A percentile compares a stretch with the other conserved stretches of the same genome.
Evolutionary conservation across 352 stramenopile species (phyloP).

Genomic region (Blastocystis sp.): DNA sequence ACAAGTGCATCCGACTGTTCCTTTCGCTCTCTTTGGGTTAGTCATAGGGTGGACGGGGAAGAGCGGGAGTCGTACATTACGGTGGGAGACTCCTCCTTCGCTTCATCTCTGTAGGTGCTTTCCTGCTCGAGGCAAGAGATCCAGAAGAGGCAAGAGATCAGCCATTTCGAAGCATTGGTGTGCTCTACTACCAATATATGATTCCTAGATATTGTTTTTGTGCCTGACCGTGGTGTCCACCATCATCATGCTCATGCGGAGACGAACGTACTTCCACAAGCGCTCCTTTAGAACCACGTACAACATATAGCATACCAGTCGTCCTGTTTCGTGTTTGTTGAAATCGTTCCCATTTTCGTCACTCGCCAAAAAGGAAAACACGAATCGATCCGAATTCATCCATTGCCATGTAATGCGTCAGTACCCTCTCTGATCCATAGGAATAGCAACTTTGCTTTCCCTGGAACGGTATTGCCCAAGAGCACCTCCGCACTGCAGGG

Average conservation of each 20-base stretch:
- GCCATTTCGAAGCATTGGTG: conserved; percentile 38
- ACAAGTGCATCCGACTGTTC: conserved; percentile 23
- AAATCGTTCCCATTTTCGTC: not conserved
- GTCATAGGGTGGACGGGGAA: not conserved
- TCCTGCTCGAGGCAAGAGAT: not conserved
- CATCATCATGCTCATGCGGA: conserved; percentile 54
- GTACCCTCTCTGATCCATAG: not conserved
- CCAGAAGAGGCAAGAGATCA: not conserved
- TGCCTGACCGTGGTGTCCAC: conserved; percentile 52
- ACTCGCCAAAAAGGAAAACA: not conserved
- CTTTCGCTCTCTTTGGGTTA: not conserved
- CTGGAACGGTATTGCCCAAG: not conserved
- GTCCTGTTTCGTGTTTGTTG: not conserved
- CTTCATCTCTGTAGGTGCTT: not conserved
- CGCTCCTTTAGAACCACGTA: conserved; percentile 47
- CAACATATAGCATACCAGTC: not conserved
- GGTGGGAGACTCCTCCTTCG: not conserved
- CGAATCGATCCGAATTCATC: not conserved
- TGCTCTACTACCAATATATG: not conserved
- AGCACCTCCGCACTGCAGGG: not conserved
- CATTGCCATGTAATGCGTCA: not conserved
- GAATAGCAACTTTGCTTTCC: conserved; percentile 34
- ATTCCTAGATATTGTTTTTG: conserved; percentile 36
- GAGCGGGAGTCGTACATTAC: not conserved
- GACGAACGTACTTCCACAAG: conserved; percentile 13